Conservation (phyloP, 2,329 filamentous ascomycete genomes). For the Cyclaneusma minus region DNA sequence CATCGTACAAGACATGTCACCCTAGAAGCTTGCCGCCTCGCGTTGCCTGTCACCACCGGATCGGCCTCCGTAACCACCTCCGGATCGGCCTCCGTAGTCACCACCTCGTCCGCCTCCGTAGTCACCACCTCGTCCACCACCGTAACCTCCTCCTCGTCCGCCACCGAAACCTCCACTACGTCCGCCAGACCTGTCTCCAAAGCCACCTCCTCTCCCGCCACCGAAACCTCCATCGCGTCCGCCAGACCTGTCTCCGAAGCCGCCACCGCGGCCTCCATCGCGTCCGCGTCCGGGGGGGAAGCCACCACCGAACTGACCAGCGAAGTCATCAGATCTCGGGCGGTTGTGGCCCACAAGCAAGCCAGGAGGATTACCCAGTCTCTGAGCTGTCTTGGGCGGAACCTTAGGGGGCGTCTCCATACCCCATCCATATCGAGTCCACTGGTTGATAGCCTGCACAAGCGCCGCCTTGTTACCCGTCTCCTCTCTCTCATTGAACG, state of each 20-base stretch:
- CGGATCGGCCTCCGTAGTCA: neutral
- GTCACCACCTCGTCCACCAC: conserved; percentile 3
- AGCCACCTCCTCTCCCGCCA: conserved; percentile 2
- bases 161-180: conserved; percentile 3
- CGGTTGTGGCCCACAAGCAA: conserved; percentile 7
- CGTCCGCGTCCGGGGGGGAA: conserved; percentile 2
- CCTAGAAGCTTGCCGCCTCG: too few relatives aligned
- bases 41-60: conserved; percentile 3
- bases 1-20: too few relatives aligned
- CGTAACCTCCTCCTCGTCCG: neutral
- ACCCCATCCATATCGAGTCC: conserved; percentile 18
- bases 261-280: neutral
- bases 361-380: conserved; percentile 11
- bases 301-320: neutral
- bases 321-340: neutral
- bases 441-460: conserved; percentile 13
- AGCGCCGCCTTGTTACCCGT: conserved; percentile 1
- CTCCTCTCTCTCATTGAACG: conserved; percentile 6
- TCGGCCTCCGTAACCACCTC: conserved; percentile 2
- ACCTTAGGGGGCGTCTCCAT: conserved; percentile 16
- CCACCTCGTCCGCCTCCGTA: conserved; percentile 3
- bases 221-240: conserved; percentile 2
- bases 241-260: conserved; percentile 3
- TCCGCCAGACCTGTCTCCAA: conserved; percentile 5
- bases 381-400: conserved; percentile 7